Base-by-base conservation (phyloP, 2,329 filamentous ascomycete genomes). In the Arthrobotrys pseudoclavata region DNA sequence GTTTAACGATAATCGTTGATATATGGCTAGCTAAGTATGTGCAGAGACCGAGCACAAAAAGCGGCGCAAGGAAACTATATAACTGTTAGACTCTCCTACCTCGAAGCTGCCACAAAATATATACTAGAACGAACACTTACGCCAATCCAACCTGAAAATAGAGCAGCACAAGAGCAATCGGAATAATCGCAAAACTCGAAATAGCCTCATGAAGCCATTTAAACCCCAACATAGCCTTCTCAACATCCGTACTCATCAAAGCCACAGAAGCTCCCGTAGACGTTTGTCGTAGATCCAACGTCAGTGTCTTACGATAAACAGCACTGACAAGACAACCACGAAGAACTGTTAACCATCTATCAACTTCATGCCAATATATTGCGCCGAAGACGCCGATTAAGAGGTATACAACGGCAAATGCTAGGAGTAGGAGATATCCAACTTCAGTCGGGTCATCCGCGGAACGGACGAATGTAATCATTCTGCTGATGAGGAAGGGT, bases 171-270 rank as follows among this genome's bases (percentile, higher is more conserved):
- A 81, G 79, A 0, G 83, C 83, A 0, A 85, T 55, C 1, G 79
- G 82, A 0, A 84, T 81, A 55, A 84, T 81, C n/a, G 84, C 72
- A 1, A 79, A 47, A 68, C 81, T 84, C 0, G 83, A 84, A 84
- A 85, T 86, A 6, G 84, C 74, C 31, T 86, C 84, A 53, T 86
- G 86, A 29, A 86, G 70, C 2, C 64, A 80, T 5, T 80, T 83
- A 3, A 83, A 81, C 0, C 84, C 85, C 0, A 80, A 29, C 2
- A 83, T 80, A 2, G 86, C 84, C 3, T 84, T 83, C 72, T 87
- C 86, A 13, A 87, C 82, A 53, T 87, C 86, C 1, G 85, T 84
- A 70, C 83, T 86, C 86, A 87, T 87, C 2, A 87, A 82, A 0
- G 86, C 86, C 55, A 87, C 78, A 0, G 85, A 83, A 0, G 85